Evolutionary conservation across 352 stramenopile species (phyloP), one percentile per base, ranked within the genome.

Genomic region (Phytophthora aleatoria): DNA sequence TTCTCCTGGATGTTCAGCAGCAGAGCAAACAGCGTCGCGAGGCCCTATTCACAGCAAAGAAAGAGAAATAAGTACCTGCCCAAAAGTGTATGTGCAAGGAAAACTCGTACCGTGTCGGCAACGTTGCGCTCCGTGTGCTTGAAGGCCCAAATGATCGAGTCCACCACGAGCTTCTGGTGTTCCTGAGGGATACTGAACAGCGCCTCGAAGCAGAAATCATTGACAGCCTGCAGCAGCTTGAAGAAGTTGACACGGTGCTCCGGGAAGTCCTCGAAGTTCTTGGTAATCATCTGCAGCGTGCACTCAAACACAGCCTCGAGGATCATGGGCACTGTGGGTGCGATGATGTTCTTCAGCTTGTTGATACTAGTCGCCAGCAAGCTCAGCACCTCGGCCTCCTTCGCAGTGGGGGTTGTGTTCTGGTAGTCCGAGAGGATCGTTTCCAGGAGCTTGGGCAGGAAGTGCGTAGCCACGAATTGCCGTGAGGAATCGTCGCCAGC

Each of bases 51-150:
- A 65, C 51, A 30, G 38, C 1, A 52, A 55, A 24, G 10, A 50
- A 28, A 0, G 39, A 36, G 3, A 0, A 57, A 33, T 24, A 24
- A 58, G 39, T 33, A 33, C 11, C 4, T 48, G 26, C 31, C n/a
- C 4, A 35, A 35, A 26, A 50, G 4, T 13, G 8, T 20, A 33
- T 50, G 44, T 16, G 10, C 13, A 28, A 30, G 6, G 49, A 30
- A 51, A 47, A 64, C 27, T n/a, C 74, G 41, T 77, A 89, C 91
- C 61, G 91, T 99, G 69, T 99, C 97, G 20, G 95, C 91, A 57
- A 99, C 98, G 62, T 99, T 99, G 57, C 98, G 88, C 74, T 99
- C 97, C 20, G 97, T 99, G 76, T 99, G 97, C 82, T 99, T 99
- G 81, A 99, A 99, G 9, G 97, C 98, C 98, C 98, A 99, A 50